Evolutionary conservation across 2,329 filamentous ascomycete species (phyloP).

Genomic region (Neopestalotiopsis sp.): DNA sequence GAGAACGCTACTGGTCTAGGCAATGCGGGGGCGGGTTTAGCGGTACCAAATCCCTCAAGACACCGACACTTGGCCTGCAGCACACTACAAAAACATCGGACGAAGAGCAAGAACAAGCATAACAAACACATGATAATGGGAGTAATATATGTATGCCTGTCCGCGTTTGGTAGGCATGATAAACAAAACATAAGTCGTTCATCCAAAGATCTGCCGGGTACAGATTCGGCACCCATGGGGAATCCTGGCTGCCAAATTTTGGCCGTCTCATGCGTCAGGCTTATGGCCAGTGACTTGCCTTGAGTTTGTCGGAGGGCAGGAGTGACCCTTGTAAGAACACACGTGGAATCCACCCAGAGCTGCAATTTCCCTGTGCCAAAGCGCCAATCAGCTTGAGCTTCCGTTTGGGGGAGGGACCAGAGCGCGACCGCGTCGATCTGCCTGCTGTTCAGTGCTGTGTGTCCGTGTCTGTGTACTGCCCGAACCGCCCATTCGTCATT

Average conservation of each 20-base stretch:
- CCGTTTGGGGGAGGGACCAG: conserved; percentile 1
- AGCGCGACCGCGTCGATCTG: conserved; percentile 13
- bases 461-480: background rate
- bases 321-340: conserved; percentile 5
- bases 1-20: too few relatives aligned
- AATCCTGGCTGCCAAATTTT: background rate
- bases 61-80: too few relatives aligned
- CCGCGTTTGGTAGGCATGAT: background rate
- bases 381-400: background rate
- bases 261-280: background rate
- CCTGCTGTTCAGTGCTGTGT: background rate
- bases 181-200: background rate
- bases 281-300: background rate
- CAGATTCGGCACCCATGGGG: background rate
- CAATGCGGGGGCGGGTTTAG: too few relatives aligned
- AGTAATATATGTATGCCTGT: background rate
- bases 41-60: too few relatives aligned
- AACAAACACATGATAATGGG: background rate
- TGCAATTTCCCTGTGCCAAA: conserved; percentile 14
- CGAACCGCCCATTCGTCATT: conserved; percentile 7
- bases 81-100: background rate
- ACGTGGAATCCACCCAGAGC: conserved; percentile 12
- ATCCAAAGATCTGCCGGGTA: background rate
- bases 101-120: background rate
- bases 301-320: conserved; percentile 3